Conservation (phyloP, 805 yeast genomes). For the Hanseniaspora mollemarum region DNA sequence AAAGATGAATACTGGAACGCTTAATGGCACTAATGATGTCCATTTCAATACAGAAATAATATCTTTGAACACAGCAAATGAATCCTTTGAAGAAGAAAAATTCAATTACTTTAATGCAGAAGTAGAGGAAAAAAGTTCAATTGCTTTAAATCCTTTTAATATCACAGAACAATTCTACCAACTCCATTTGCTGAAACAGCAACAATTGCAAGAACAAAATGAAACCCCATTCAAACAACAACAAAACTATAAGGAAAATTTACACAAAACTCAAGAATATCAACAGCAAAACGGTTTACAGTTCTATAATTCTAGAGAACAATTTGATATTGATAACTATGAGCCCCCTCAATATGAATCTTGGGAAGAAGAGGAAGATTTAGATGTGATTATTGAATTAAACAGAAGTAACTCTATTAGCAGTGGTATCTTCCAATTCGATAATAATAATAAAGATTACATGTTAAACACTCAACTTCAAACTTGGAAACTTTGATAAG, state of each 20-base stretch:
- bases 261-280: not conserved
- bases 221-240: not conserved
- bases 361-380: constrained; percentile 16
- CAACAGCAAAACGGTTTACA: not conserved
- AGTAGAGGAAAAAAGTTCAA: not conserved
- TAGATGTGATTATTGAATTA: constrained; percentile 10
- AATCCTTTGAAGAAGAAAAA: not conserved
- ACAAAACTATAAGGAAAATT: not conserved
- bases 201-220: not conserved
- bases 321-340: constrained; percentile 8
- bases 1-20: not conserved
- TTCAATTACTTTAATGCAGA: not conserved
- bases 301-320: not conserved
- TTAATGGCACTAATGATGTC: not conserved
- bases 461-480: constrained; percentile 8
- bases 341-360: constrained; percentile 15
- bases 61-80: not conserved
- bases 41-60: not conserved
- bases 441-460: constrained; percentile 4
- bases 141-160: not conserved
- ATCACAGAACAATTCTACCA: not conserved
- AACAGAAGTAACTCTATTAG: constrained; percentile 7
- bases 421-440: constrained; percentile 14
- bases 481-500: constrained; percentile 3
- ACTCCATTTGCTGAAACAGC: not conserved